Evolutionary conservation across 371 early-diverging fungal species (phyloP).

Genomic region (Lichtheimia corymbifera): DNA sequence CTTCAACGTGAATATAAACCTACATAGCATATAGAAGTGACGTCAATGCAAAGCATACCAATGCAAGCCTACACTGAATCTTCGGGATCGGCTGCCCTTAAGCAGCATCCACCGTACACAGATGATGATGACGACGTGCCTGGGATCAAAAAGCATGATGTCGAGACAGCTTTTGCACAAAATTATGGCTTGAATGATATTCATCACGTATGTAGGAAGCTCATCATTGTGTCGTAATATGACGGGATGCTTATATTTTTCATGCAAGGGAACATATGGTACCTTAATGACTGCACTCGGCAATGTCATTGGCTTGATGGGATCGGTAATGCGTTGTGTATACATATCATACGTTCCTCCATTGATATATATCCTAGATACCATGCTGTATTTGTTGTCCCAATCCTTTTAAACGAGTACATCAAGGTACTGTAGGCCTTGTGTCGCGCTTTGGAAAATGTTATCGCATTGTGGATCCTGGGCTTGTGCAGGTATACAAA

Average conservation of each 20-base stretch:
- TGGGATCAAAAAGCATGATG: slow-evolving; percentile 29
- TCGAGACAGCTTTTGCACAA: slow-evolving; percentile 36
- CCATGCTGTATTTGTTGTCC: slow-evolving; percentile 65
- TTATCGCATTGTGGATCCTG: slow-evolving; percentile 88
- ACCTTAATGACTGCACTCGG: slow-evolving; percentile 53
- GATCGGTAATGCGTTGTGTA: slow-evolving; percentile 35
- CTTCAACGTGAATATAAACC: too few relatives aligned
- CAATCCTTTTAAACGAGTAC: slow-evolving; percentile 75
- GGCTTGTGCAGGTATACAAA: slow-evolving; percentile 58
- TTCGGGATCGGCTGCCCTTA: too few relatives aligned
- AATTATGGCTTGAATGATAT: slow-evolving; percentile 27
- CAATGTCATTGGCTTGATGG: slow-evolving; percentile 38
- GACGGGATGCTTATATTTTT: too few relatives aligned
- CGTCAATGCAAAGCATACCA: too few relatives aligned
- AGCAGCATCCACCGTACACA: neutral
- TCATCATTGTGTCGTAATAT: too few relatives aligned
- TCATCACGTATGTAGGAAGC: slow-evolving; percentile 17
- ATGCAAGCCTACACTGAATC: too few relatives aligned
- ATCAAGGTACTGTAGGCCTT: slow-evolving; percentile 73
- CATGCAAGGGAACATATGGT: slow-evolving; percentile 42
- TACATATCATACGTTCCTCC: neutral
- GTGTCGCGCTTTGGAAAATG: slow-evolving; percentile 81
- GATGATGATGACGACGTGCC: slow-evolving; percentile 15
- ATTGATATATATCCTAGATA: slow-evolving; percentile 13
- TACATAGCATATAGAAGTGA: too few relatives aligned